Percentiles rank a stretch among this genome's conserved stretches.
Conservation (phyloP, 371 early-diverging fungal species). For the Mucor circinelloides region DNA sequence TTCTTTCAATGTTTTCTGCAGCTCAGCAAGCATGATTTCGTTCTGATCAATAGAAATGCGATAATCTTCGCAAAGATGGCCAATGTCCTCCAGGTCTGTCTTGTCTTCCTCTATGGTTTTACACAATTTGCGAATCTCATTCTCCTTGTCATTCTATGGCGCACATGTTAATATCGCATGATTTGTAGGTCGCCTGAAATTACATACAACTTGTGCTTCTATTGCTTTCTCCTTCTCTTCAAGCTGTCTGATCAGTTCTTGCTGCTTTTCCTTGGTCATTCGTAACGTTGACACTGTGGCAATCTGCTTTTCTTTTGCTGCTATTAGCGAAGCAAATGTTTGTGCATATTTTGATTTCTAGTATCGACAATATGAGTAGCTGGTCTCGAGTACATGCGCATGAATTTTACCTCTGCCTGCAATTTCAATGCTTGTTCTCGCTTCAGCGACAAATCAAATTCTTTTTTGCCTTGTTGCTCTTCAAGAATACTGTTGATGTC, state of each 20-base stretch:
- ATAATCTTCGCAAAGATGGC: slow-evolving; percentile 25
- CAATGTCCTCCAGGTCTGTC: slow-evolving; percentile 25
- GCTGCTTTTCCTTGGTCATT: slow-evolving; percentile 70
- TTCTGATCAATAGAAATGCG: slow-evolving; percentile 23
- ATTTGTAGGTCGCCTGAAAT: neutral
- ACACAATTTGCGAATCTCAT: slow-evolving; percentile 15
- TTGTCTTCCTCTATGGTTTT: slow-evolving; percentile 23
- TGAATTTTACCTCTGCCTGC: slow-evolving; percentile 61
- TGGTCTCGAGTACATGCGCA: too few species aligned
- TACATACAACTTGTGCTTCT: slow-evolving; percentile 59
- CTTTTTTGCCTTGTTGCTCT: slow-evolving; percentile 77
- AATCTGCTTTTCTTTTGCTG: slow-evolving; percentile 69
- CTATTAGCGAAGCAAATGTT: slow-evolving; percentile 67
- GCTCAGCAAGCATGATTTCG: slow-evolving; percentile 11
- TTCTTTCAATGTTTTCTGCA: slow-evolving; percentile 55
- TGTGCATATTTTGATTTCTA: slow-evolving; percentile 73
- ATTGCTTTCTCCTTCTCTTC: slow-evolving; percentile 78
- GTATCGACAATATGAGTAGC: neutral
- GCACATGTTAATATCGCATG: neutral
- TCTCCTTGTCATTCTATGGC: slow-evolving; percentile 23
- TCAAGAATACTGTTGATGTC: slow-evolving; percentile 80
- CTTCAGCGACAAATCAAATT: slow-evolving; percentile 70
- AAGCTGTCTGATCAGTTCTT: slow-evolving; percentile 66
- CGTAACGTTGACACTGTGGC: slow-evolving; percentile 69
- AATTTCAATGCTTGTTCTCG: slow-evolving; percentile 79